Percentiles rank a stretch among this genome's conserved stretches.
phyloP scores from a whole-genome alignment of 176 grass and related monocot species.

The Urochloa ruziziensis region DNA sequence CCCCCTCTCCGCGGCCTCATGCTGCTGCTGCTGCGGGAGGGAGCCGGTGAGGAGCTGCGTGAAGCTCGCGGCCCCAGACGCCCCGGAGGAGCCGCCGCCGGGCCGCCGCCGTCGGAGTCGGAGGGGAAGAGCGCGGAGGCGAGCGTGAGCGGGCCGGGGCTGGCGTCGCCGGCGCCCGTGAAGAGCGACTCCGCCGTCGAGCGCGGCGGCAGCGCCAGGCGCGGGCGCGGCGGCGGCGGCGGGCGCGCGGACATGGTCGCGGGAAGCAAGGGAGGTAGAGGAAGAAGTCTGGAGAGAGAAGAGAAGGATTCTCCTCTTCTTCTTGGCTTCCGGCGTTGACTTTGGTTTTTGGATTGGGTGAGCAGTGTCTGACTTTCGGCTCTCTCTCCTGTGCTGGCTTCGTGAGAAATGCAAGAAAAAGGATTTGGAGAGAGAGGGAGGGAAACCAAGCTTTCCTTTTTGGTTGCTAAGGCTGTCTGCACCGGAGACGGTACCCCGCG shows the following conservation, averaged over 20 bases:
- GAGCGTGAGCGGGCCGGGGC: constrained; percentile 88
- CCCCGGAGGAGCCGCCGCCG: neutral
- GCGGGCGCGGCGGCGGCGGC: constrained; percentile 63
- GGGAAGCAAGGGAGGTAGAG: neutral
- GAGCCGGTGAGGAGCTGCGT: constrained; percentile 74
- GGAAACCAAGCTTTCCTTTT: neutral
- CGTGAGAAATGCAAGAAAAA: neutral
- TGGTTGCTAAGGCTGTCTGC: too few species aligned
- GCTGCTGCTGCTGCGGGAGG: constrained; percentile 29
- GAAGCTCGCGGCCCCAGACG: constrained; percentile 42
- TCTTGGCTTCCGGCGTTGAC: constrained; percentile 39
- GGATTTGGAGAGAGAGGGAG: neutral
- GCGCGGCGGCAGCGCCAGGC: constrained; percentile 66
- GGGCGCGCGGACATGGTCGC: constrained; percentile 57
- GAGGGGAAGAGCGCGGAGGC: constrained; percentile 78
- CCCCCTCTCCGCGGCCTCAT: constrained; percentile 21
- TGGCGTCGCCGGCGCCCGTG: constrained; percentile 52
- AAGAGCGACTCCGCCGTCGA: constrained; percentile 60
- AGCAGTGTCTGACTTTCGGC: constrained; percentile 33
- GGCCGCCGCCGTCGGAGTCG: constrained; percentile 35
- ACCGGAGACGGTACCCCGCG: too few species aligned
- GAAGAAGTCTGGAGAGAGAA: neutral
- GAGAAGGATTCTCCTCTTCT: neutral
- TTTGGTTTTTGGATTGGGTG: constrained; percentile 24
- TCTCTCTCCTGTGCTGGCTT: neutral